phyloP scores from a whole-genome alignment of 1,284 basidiomycete genomes.

The Cutaneotrichosporon daszewskae region DNA sequence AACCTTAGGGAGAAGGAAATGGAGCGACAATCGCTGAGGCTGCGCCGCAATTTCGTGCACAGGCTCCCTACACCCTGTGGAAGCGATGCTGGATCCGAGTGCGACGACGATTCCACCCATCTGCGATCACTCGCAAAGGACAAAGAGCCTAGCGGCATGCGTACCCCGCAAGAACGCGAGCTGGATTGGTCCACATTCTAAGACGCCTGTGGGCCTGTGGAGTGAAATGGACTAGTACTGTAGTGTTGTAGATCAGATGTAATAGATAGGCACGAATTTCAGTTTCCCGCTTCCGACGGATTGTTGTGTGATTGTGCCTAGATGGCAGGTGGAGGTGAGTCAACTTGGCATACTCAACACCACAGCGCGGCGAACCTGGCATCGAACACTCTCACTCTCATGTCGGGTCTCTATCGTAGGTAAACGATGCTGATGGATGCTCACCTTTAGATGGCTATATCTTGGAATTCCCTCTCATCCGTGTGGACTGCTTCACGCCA shows the following conservation, averaged over 20 bases:
- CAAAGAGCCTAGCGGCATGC: conserved; percentile 3
- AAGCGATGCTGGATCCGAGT: conserved; percentile 22
- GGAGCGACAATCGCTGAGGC: conserved; percentile 24
- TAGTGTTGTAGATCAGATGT: neutral
- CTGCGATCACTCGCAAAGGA: neutral
- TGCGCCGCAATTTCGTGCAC: conserved; percentile 20
- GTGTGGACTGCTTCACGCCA: conserved; percentile 67
- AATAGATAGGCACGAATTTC: no score
- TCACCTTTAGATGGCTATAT: conserved; percentile 37
- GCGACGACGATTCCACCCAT: neutral
- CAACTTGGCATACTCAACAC: no score
- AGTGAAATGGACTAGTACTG: neutral
- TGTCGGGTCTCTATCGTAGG: conserved; percentile 39
- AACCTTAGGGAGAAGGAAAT: conserved; percentile 26
- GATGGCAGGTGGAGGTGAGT: neutral
- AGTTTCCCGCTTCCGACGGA: neutral
- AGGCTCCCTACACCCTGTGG: conserved; percentile 10
- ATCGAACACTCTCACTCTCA: no score
- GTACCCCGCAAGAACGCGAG: conserved; percentile 8
- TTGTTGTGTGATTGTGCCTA: no score
- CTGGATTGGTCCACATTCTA: conserved; percentile 24
- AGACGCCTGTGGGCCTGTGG: neutral
- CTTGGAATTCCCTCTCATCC: conserved; percentile 59
- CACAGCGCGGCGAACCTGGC: no score
- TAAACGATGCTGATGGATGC: neutral